Base-by-base conservation (phyloP, 768 basidiomycete genomes). In the Chiua virens region DNA sequence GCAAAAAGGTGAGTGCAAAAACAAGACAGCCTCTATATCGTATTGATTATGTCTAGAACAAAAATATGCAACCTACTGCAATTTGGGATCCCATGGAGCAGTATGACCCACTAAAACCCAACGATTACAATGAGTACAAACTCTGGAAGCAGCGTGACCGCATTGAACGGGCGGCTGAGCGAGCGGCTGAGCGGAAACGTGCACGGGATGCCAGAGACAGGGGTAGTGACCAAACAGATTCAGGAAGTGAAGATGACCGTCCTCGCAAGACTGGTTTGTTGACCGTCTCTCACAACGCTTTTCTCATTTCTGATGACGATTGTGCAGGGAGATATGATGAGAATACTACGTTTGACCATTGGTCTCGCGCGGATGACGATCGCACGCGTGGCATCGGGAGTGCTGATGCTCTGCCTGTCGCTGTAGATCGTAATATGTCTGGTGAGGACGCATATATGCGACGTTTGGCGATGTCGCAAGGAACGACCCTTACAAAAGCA, bases 111-210 rank as follows among this genome's bases (percentile, higher is more conserved):
- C 69, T 84, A 20, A 81, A 87, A 22, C 92, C 92, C 3, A 93
- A 93, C 53, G 92, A 94, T 58, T 92, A 93, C 70, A 85, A 86
- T 58, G 92, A 93, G 59, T 93, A 85, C 75, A 93, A 92, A 61
- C 59, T 82, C 11, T 92, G 85, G 84, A 86, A 86, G 57, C 81
- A 82, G 55, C 83, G 82, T 50, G 87, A 90, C 22, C 81, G 81
- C 37, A 88, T 87, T 42, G 87, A 92, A 57, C 73, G 82, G 38
- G 78, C 86, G n/a, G 60, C 68, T 15, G 82, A 86, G 56, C 78
- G 83, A 30, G 63, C 79, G n/a, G 76, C 77, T 11, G 83, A 87
- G 64, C 70, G 77, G 34, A 86, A 87, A 57, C 75, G 84, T 36
- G 73, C 71, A 23, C 75, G 83, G 50, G 73, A 77, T 30, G 79